A percentile compares a stretch with the other conserved stretches of the same genome.
Conservation (phyloP, 2,329 filamentous ascomycete species). For the Cytospora leucostoma region DNA sequence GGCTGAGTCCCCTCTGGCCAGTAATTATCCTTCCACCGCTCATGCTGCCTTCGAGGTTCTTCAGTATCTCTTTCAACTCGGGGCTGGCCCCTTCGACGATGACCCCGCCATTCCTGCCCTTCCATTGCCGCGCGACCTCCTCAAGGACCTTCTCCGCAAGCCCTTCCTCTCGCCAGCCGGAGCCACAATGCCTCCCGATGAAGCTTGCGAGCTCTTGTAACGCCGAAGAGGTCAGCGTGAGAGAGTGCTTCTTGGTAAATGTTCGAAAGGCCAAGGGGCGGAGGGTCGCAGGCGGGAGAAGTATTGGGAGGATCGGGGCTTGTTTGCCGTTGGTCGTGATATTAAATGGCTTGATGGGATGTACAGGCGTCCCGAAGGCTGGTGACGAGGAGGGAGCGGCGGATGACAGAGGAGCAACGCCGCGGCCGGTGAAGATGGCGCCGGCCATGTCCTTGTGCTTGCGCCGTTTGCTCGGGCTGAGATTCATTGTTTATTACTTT, state of each 20-base stretch:
- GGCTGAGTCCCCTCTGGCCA: slow-evolving; percentile 54
- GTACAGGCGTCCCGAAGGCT: slow-evolving; percentile 82
- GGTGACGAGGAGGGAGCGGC: slow-evolving; percentile 85
- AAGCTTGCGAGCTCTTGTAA: slow-evolving; percentile 84
- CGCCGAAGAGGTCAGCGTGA: slow-evolving; percentile 86
- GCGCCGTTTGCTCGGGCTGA: slow-evolving; percentile 33
- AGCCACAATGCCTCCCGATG: slow-evolving; percentile 90
- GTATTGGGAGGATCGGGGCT: slow-evolving; percentile 77
- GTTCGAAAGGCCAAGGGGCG: slow-evolving; percentile 90
- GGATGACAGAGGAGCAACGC: slow-evolving; percentile 43
- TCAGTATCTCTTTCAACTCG: slow-evolving; percentile 79
- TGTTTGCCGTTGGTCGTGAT: slow-evolving; percentile 49
- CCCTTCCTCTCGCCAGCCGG: slow-evolving; percentile 94
- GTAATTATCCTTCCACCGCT: slow-evolving; percentile 71
- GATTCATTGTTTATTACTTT: slow-evolving; percentile 30
- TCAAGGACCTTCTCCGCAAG: slow-evolving; percentile 90
- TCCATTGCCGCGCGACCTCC: slow-evolving; percentile 89
- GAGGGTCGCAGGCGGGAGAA: slow-evolving; percentile 83
- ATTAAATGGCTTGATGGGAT: slow-evolving; percentile 70
- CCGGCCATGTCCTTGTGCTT: slow-evolving; percentile 28
- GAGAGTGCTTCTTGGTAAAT: slow-evolving; percentile 95
- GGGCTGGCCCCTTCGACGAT: slow-evolving; percentile 83
- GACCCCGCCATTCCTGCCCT: slow-evolving; percentile 81
- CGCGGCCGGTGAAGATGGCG: slow-evolving; percentile 28
- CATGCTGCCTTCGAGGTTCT: slow-evolving; percentile 84